phyloP scores from a whole-genome alignment of 2,329 filamentous ascomycete genomes.

The Hymenoscyphus albidus region DNA sequence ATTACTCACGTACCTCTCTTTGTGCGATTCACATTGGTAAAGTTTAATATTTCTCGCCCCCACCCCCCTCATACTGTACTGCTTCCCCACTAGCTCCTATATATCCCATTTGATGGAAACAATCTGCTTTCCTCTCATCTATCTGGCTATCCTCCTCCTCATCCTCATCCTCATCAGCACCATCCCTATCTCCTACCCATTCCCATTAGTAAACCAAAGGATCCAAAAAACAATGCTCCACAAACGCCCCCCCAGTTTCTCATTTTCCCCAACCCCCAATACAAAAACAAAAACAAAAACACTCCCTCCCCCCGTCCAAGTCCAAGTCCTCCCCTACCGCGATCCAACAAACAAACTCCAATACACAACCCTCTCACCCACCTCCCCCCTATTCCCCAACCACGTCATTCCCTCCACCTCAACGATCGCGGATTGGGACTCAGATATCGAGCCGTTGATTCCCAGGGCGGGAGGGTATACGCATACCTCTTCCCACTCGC shows the following conservation, averaged over 20 bases:
- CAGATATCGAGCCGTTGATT: conserved; percentile 29
- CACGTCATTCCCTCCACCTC: background rate
- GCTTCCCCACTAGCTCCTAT: too few species aligned
- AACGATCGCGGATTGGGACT: conserved; percentile 20
- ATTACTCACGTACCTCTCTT: too few species aligned
- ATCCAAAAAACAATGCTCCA: too few species aligned
- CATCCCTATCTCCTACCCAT: too few species aligned
- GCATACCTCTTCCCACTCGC: too few species aligned
- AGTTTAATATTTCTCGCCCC: too few species aligned
- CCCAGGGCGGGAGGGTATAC: background rate
- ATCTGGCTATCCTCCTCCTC: background rate
- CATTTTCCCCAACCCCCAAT: background rate
- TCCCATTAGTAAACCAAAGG: too few species aligned
- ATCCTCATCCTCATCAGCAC: background rate
- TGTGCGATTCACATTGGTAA: too few species aligned
- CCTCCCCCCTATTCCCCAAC: background rate
- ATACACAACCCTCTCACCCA: conserved; percentile 8
- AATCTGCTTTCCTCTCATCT: too few species aligned
- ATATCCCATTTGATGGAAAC: too few species aligned
- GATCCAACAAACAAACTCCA: conserved; percentile 18
- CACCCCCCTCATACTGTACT: too few species aligned
- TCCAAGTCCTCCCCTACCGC: conserved; percentile 21
- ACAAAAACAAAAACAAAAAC: background rate
- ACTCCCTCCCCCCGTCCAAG: background rate
- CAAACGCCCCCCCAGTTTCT: too few species aligned